Base-by-base conservation (phyloP, 176 grass and related monocot genomes). In the Bonia amplexicaulis region DNA sequence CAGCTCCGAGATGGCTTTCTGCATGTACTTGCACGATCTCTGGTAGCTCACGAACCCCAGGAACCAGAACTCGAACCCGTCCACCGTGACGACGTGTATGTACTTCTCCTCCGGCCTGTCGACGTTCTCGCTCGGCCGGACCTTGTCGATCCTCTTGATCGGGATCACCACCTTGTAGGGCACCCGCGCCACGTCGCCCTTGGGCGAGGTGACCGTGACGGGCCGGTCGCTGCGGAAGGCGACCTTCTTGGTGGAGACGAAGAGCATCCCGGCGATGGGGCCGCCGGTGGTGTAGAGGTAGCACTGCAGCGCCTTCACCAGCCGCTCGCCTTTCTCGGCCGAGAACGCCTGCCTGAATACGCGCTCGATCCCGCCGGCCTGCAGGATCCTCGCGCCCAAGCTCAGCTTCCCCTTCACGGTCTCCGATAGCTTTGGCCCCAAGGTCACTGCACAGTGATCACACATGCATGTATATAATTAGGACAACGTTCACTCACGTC, bases 61-160 rank as follows among this genome's bases (percentile, higher is more conserved):
- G 73, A 97, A 97, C 94, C 92, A 97, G 84, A 97, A 94, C 87
- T 97, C 94, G 48, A 97, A 97, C 0, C 90, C 88, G 71, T 97
- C 94, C 2, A 92, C 75, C 2, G 94, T 97, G 23, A 86, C 66
- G 14, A 97, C 76, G 42, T 94, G 90, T 51, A 94, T 74, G 87
- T 92, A 97, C 55, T 97, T 97, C 88, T 97, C 74, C 1, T 92
- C 87, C 1, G 90, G 92, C 71, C 71, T 67, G 80, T 92, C 85
- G 55, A 53, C 42, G 79, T 90, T 92, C 88, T 94, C 80, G 52
- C 88, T 97, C 0, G 85, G 90, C 46, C 70, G 71, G 59, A 81
- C 89, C 82, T 69, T 88, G 47, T 25, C 59, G 74, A 97, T 86
- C 74, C 74, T 35, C 75, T 62, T 79, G 13, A 97, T 58, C 15